Percentiles rank a stretch among this genome's conserved stretches.
Evolutionary conservation across 2,329 filamentous ascomycete genomes (phyloP).

Genomic region (Calonectria pseudoturangicola): DNA sequence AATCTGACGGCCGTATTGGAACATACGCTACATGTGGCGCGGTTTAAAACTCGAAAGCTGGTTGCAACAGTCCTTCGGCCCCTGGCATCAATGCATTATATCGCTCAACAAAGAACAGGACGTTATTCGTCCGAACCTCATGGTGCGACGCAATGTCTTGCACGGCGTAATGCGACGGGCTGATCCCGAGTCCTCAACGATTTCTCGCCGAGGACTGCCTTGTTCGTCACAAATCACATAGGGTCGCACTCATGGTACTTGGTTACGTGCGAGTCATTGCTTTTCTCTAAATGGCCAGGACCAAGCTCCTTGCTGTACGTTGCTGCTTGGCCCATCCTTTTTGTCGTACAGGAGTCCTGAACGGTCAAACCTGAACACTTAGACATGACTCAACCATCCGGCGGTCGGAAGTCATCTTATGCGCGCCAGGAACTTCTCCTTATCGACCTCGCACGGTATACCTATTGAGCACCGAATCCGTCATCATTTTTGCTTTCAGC

Average conservation of each 20-base stretch:
- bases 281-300: slow-evolving; percentile 7
- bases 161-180: slow-evolving; percentile 18
- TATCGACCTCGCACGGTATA: slow-evolving; percentile 27
- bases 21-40: slow-evolving; percentile 36
- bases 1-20: slow-evolving; percentile 43
- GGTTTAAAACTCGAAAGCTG: slow-evolving; percentile 33
- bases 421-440: neutral
- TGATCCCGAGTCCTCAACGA: slow-evolving; percentile 2
- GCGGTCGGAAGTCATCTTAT: neutral
- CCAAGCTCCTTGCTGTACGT: neutral
- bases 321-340: neutral
- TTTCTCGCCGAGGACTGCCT: slow-evolving; percentile 18
- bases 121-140: slow-evolving; percentile 32
- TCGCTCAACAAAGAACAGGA: slow-evolving; percentile 40
- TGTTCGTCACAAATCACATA: slow-evolving; percentile 13
- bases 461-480: slow-evolving; percentile 39
- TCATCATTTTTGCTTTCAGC: slow-evolving; percentile 58
- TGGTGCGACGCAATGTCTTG: slow-evolving; percentile 24
- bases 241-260: neutral
- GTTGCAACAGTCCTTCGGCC: slow-evolving; percentile 17
- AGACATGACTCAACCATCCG: slow-evolving; percentile 1
- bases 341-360: slow-evolving; percentile 5
- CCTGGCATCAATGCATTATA: slow-evolving; percentile 39
- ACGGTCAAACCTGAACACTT: neutral
- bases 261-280: slow-evolving; percentile 11